Evolutionary conservation across 2,329 filamentous ascomycete genomes (phyloP).

Genomic region (Aspergillus puulaauensis): DNA sequence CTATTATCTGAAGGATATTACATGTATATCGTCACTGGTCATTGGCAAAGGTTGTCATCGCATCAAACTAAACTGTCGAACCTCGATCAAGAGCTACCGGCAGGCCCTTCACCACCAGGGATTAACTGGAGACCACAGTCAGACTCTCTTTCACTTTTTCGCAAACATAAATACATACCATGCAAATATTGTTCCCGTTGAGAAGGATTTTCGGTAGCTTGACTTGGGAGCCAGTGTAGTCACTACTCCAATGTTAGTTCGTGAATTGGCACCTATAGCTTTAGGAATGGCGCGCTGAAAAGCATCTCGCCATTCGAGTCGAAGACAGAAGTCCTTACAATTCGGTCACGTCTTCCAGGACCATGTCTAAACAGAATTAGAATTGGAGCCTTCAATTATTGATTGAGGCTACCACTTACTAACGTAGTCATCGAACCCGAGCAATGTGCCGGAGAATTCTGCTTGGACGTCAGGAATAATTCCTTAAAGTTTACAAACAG

Average conservation of each 20-base stretch:
- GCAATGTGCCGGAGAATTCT: slow-evolving; percentile 94
- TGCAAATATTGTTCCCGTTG: slow-evolving; percentile 99
- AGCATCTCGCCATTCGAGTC: neutral
- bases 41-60: slow-evolving; percentile 17
- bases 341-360: slow-evolving; percentile 94
- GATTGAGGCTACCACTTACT: slow-evolving; percentile 66
- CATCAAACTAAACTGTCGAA: slow-evolving; percentile 8
- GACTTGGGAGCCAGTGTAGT: slow-evolving; percentile 83
- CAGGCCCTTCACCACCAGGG: slow-evolving; percentile 73
- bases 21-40: slow-evolving; percentile 17
- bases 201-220: slow-evolving; percentile 93
- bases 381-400: slow-evolving; percentile 18
- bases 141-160: neutral
- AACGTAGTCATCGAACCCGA: slow-evolving; percentile 99
- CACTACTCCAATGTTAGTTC: slow-evolving; percentile 54
- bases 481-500: neutral
- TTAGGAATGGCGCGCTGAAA: neutral
- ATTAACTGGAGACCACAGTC: slow-evolving; percentile 58
- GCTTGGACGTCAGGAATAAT: slow-evolving; percentile 18
- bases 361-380: slow-evolving; percentile 71
- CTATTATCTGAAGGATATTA: slow-evolving; percentile 15
- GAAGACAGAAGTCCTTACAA: slow-evolving; percentile 61
- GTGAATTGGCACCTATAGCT: neutral
- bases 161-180: slow-evolving; percentile 61
- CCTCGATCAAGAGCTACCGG: slow-evolving; percentile 28